phyloP scores from a whole-genome alignment of 352 stramenopile genomes.

The Pythium aphanidermatum region DNA sequence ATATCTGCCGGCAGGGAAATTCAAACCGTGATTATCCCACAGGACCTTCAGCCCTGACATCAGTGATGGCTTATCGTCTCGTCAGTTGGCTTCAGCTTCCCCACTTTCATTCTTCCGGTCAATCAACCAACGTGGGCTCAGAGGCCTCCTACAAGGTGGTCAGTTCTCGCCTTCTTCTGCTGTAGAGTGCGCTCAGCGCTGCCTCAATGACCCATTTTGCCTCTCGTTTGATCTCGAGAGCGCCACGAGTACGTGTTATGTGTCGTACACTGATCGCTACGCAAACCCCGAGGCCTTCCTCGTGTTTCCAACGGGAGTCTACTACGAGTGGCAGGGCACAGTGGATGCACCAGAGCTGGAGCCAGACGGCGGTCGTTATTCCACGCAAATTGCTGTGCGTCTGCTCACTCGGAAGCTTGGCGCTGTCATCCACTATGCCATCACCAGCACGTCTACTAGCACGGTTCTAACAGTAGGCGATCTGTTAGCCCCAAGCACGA shows the following conservation, averaged over 20 bases:
- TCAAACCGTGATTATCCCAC: too few relatives aligned
- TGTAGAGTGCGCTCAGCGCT: conserved; percentile 35
- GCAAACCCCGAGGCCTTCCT: conserved; percentile 57
- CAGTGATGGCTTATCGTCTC: background rate
- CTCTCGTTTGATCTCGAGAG: conserved; percentile 74
- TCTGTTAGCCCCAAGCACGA: conserved; percentile 24
- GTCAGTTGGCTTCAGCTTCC: background rate
- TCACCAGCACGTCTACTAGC: conserved; percentile 23
- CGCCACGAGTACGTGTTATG: conserved; percentile 48
- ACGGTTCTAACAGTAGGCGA: background rate
- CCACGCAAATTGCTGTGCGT: conserved; percentile 45
- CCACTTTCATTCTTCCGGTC: conserved; percentile 28
- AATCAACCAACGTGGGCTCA: conserved; percentile 36
- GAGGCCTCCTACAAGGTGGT: conserved; percentile 53
- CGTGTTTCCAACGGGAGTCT: conserved; percentile 52
- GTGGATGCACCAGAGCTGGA: conserved; percentile 43
- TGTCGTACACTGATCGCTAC: conserved; percentile 69
- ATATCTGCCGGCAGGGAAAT: too few relatives aligned
- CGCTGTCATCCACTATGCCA: conserved; percentile 54
- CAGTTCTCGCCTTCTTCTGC: conserved; percentile 30
- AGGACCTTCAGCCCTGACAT: too few relatives aligned
- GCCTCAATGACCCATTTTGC: conserved; percentile 40
- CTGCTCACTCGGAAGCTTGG: conserved; percentile 48
- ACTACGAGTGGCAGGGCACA: conserved; percentile 73
- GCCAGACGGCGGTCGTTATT: conserved; percentile 47